These are phyloP conservation scores for Fusarium sp. DNA, from an alignment of 2,329 filamentous ascomycete species.

Conservation along the genomic window DNA sequence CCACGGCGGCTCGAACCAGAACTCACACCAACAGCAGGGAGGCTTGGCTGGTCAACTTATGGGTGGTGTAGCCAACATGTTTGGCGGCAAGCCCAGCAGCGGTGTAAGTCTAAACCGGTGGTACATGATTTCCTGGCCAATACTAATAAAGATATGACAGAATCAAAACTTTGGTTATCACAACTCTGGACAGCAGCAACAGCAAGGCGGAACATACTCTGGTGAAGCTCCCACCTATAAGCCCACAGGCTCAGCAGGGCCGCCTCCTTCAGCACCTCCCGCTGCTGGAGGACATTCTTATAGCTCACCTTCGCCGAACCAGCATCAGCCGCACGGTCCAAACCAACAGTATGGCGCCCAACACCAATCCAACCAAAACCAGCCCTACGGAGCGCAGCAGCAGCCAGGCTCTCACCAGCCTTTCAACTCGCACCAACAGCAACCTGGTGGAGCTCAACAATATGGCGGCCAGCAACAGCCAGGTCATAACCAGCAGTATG, in stretches of 20 bases:
- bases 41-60: conserved; percentile 69
- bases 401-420: conserved; percentile 34
- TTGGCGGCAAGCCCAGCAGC: conserved; percentile 62
- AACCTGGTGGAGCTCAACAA: conserved; percentile 36
- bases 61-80: conserved; percentile 69
- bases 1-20: conserved; percentile 62
- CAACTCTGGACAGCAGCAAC: conserved; percentile 63
- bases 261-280: conserved; percentile 48
- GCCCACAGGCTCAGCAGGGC: conserved; percentile 52
- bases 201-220: conserved; percentile 61
- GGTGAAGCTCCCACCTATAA: conserved; percentile 71
- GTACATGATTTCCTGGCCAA: not conserved
- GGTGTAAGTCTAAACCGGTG: conserved; percentile 50
- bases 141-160: conserved; percentile 50
- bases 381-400: conserved; percentile 36
- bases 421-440: conserved; percentile 45
- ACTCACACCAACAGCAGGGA: conserved; percentile 58
- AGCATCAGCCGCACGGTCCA: conserved; percentile 47
- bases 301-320: conserved; percentile 48
- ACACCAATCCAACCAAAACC: conserved; percentile 24
- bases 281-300: conserved; percentile 50
- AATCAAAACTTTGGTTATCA: conserved; percentile 76
- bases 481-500: conserved; percentile 27
- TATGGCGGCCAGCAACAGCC: conserved; percentile 47
- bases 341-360: conserved; percentile 24